Percentiles rank a stretch among this genome's conserved stretches.
These are phyloP conservation scores for Clavispora phyllophila DNA, from an alignment of 805 yeast genomes.

Conservation along the genomic window DNA sequence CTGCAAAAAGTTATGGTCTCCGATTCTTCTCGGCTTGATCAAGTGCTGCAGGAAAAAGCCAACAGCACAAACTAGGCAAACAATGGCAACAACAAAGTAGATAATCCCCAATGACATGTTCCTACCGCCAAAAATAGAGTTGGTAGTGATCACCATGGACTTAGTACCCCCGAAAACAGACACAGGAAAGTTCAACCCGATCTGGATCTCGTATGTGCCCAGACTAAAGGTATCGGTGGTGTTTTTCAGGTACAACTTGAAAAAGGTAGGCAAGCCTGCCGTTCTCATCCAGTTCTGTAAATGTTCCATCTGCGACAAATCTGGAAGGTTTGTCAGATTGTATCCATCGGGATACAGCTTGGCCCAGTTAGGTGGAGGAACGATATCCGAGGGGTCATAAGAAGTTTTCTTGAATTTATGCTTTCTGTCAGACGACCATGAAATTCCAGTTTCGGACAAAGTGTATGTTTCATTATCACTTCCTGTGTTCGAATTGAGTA, in stretches of 20 bases:
- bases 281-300: constrained; percentile 98
- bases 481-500: constrained; percentile 42
- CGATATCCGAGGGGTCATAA: constrained; percentile 65
- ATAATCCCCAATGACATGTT: constrained; percentile 81
- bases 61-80: constrained; percentile 66
- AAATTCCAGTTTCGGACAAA: constrained; percentile 55
- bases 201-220: constrained; percentile 67
- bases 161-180: constrained; percentile 84
- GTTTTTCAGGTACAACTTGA: constrained; percentile 76
- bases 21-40: constrained; percentile 77
- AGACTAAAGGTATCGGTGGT: constrained; percentile 47
- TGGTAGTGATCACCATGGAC: constrained; percentile 73
- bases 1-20: constrained; percentile 64
- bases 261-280: constrained; percentile 86
- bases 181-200: constrained; percentile 80
- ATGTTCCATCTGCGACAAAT: constrained; percentile 70
- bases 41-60: constrained; percentile 77
- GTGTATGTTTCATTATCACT: constrained; percentile 38
- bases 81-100: constrained; percentile 76
- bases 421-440: constrained; percentile 78
- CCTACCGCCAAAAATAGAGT: constrained; percentile 81
- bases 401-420: constrained; percentile 64
- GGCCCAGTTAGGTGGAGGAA: constrained; percentile 94
- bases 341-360: constrained; percentile 80
- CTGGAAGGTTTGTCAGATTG: constrained; percentile 74